phyloP scores from a whole-genome alignment of 2,329 filamentous ascomycete species.

The Sporothrix phasma region DNA sequence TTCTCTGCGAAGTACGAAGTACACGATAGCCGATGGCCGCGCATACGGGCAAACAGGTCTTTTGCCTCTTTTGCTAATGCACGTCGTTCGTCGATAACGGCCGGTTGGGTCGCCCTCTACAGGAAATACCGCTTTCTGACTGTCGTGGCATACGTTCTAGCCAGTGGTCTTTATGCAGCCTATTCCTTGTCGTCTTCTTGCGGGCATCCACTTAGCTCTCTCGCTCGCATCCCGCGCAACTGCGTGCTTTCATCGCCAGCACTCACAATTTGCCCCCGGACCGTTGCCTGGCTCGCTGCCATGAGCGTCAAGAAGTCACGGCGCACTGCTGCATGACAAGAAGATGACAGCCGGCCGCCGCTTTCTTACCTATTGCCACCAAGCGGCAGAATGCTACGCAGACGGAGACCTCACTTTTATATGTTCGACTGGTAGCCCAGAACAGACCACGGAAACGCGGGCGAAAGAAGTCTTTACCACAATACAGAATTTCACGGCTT shows the following conservation, averaged over 20 bases:
- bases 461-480: background rate
- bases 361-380: background rate
- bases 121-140: slow-evolving; percentile 14
- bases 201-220: background rate
- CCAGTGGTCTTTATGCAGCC: slow-evolving; percentile 17
- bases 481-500: background rate
- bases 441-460: no score
- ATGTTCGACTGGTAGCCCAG: no score
- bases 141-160: slow-evolving; percentile 27
- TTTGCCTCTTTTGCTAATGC: background rate
- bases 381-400: no score
- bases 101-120: background rate
- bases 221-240: background rate
- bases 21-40: no score
- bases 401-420: no score
- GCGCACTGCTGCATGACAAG: no score
- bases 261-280: no score
- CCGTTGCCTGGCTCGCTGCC: no score
- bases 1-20: no score
- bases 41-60: no score
- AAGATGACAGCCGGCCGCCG: background rate
- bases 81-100: background rate
- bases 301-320: no score
- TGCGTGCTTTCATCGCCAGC: background rate
- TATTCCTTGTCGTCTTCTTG: background rate